Evolutionary conservation across 805 yeast genomes (phyloP).

Genomic region (Nakazawaea anatomiae): DNA sequence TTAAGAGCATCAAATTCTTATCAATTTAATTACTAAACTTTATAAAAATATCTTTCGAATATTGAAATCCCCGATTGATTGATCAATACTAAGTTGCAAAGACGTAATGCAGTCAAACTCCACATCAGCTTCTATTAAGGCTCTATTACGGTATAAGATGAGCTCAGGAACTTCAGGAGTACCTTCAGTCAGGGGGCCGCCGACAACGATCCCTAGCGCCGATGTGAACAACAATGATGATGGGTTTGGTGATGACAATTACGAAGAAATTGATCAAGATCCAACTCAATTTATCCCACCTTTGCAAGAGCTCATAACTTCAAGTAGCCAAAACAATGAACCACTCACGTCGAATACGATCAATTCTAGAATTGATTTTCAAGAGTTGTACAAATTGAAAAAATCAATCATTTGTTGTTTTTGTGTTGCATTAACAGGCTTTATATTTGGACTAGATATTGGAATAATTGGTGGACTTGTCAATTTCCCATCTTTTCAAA

Average conservation of each 20-base stretch:
- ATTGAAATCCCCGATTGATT: background rate
- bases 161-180: background rate
- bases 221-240: background rate
- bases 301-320: background rate
- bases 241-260: background rate
- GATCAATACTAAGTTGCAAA: background rate
- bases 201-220: background rate
- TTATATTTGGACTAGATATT: conserved; percentile 30
- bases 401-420: conserved; percentile 16
- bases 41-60: too few relatives aligned
- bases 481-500: conserved; percentile 21
- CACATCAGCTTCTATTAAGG: conserved; percentile 4
- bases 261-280: background rate
- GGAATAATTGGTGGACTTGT: conserved; percentile 30
- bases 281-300: background rate
- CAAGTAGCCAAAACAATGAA: background rate
- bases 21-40: too few relatives aligned
- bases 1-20: too few relatives aligned
- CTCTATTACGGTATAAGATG: background rate
- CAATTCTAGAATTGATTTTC: conserved; percentile 3
- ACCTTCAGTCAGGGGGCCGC: background rate
- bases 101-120: background rate
- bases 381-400: conserved; percentile 8
- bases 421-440: conserved; percentile 25
- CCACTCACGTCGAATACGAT: conserved; percentile 1